Evolutionary conservation across 2,329 filamentous ascomycete genomes (phyloP).

Genomic region (Colletotrichum sp.): DNA sequence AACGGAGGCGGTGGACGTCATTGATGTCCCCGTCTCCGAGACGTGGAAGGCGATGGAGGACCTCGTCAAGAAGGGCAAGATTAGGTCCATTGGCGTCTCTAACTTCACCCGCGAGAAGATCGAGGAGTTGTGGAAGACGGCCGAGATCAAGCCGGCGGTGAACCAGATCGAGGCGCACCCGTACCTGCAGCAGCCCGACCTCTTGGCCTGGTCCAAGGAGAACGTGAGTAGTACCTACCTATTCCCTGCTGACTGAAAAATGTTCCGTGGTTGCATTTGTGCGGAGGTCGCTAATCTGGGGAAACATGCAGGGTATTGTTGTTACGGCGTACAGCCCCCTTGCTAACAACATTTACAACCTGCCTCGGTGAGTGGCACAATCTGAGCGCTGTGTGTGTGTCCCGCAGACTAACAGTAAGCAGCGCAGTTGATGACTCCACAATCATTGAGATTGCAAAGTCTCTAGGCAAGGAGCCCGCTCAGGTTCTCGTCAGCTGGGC

Average conservation of each 20-base stretch:
- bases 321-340: constrained; percentile 65
- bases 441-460: constrained; percentile 57
- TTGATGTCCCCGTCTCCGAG: constrained; percentile 49
- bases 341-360: constrained; percentile 56
- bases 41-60: constrained; percentile 69
- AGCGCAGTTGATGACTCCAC: constrained; percentile 54
- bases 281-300: background rate
- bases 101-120: constrained; percentile 63
- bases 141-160: constrained; percentile 52
- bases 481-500: constrained; percentile 60
- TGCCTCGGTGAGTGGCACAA: constrained; percentile 8
- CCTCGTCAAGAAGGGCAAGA: constrained; percentile 57
- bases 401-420: background rate
- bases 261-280: background rate
- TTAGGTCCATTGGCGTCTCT: constrained; percentile 62
- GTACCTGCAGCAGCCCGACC: constrained; percentile 50
- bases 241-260: background rate
- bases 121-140: constrained; percentile 51
- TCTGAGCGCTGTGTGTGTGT: background rate
- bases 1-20: constrained; percentile 47
- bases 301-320: constrained; percentile 47
- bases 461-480: constrained; percentile 55
- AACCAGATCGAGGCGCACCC: constrained; percentile 58
- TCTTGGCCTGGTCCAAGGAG: constrained; percentile 58
- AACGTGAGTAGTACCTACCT: background rate